phyloP scores from a whole-genome alignment of 2,329 filamentous ascomycete genomes.

The Fusarium vanettenii region DNA sequence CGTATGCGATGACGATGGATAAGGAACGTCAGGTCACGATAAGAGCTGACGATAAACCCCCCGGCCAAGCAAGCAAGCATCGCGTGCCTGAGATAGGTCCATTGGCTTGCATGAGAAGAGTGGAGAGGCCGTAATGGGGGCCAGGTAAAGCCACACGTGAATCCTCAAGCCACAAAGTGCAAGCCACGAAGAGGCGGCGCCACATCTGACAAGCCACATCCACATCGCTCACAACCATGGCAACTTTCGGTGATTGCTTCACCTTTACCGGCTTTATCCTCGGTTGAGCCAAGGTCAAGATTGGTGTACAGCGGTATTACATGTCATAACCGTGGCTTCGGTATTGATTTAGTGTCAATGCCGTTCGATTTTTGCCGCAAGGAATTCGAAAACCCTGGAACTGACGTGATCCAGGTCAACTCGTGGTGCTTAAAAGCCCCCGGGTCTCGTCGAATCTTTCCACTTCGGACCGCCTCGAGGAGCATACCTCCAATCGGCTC shows the following conservation, averaged over 20 bases:
- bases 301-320: background rate
- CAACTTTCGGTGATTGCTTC: background rate
- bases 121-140: conserved; percentile 13
- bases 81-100: conserved; percentile 4
- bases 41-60: conserved; percentile 26
- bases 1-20: conserved; percentile 21
- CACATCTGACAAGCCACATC: background rate
- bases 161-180: background rate
- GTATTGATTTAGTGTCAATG: background rate
- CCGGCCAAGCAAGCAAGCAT: background rate
- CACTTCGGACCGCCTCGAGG: background rate
- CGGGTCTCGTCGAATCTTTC: background rate
- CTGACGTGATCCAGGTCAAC: background rate
- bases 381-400: background rate
- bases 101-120: conserved; percentile 25
- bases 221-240: background rate
- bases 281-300: background rate
- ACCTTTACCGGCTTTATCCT: conserved; percentile 6
- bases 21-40: conserved; percentile 11
- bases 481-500: background rate
- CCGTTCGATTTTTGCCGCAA: background rate
- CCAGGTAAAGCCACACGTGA: conserved; percentile 8
- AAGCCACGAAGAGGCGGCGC: background rate
- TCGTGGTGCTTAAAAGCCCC: background rate
- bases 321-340: background rate